Base-by-base conservation (phyloP, 2,329 filamentous ascomycete species). In the Fusarium verrucosum region DNA sequence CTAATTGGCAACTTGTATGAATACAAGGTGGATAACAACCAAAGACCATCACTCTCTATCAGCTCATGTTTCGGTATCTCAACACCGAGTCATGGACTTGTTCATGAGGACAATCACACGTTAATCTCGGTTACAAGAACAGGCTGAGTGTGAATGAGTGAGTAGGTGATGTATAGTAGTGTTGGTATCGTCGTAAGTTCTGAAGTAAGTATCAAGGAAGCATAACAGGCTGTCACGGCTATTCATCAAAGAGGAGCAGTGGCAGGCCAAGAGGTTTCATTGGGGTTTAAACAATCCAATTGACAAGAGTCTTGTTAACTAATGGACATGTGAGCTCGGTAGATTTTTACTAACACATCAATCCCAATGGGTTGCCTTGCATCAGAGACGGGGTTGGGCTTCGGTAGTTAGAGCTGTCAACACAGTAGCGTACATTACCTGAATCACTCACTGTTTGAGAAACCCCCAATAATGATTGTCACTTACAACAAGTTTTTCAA, bases 321-420 rank as follows among this genome's bases (percentile, higher is more conserved):
- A 28, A n/a, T 17, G 53, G 7, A 17, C 42, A 43, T 35, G 36
- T 46, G 57, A 37, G 32, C 16, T 46, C 49, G 57, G 42, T n/a
- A 61, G 49, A 42, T 37, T 32, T 6, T 30, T 37, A 19, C 30
- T 43, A 14, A 41, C 36, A 22, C 30, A n/a, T 53, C n/a, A n/a
- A 22, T 33, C 49, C 58, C 22, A 38, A 61, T 44, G 49, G 49
- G 32, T 40, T 42, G 16, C 17, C 50, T 22, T 61, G 42, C 58
- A 56, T 49, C 37, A 35, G 26, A 35, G 32, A 42, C 42, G 49
- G 32, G 56, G 36, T 35, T 56, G 43, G 30, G 35, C 25, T 49
- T 62, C 57, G 55, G 58, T 49, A 56, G 26, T 62, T 26, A n/a
- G 32, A 30, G 22, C 38, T 59, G 45, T 37, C 28, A 42, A 46